Conservation (phyloP, 371 early-diverging fungal genomes). For the Cladochytrium tenue region DNA sequence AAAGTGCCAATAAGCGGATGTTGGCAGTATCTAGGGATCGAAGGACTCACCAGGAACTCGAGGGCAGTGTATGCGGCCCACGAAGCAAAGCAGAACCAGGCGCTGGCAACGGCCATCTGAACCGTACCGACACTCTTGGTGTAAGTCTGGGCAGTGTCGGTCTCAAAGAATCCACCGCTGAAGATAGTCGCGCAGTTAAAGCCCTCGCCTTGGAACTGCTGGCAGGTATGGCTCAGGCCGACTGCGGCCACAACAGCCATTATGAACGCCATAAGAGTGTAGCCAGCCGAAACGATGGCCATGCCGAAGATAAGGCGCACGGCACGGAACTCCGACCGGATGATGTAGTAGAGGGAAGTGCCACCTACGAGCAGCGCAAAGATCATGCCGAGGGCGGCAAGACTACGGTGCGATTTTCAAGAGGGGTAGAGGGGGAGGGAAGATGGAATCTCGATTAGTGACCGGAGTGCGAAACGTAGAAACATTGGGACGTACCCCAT, state of each 20-base stretch:
- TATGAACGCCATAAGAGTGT: constrained; percentile 28
- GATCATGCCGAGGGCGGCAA: constrained; percentile 30
- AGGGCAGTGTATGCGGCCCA: constrained; percentile 33
- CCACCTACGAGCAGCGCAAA: constrained; percentile 27
- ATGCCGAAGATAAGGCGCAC: constrained; percentile 37
- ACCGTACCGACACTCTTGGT: constrained; percentile 26
- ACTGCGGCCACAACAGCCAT: constrained; percentile 31
- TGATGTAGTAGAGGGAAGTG: constrained; percentile 25
- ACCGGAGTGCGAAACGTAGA: not conserved
- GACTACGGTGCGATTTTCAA: constrained; percentile 6
- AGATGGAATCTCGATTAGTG: not conserved
- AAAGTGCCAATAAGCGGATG: not conserved
- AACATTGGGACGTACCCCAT: constrained; percentile 14
- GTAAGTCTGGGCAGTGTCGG: constrained; percentile 12
- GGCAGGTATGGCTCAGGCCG: constrained; percentile 34
- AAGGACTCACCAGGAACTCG: constrained; percentile 22
- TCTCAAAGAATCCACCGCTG: constrained; percentile 30
- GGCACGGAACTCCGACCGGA: constrained; percentile 31
- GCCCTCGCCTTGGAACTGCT: constrained; percentile 19
- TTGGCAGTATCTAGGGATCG: not conserved
- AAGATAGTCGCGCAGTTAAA: constrained; percentile 28
- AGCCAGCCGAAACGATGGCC: constrained; percentile 27
- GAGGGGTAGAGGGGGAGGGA: not conserved
- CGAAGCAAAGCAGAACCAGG: constrained; percentile 26
- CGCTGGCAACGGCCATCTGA: constrained; percentile 18